Base-by-base conservation (phyloP, 768 basidiomycete genomes). In the Melanogaster broomeanus region DNA sequence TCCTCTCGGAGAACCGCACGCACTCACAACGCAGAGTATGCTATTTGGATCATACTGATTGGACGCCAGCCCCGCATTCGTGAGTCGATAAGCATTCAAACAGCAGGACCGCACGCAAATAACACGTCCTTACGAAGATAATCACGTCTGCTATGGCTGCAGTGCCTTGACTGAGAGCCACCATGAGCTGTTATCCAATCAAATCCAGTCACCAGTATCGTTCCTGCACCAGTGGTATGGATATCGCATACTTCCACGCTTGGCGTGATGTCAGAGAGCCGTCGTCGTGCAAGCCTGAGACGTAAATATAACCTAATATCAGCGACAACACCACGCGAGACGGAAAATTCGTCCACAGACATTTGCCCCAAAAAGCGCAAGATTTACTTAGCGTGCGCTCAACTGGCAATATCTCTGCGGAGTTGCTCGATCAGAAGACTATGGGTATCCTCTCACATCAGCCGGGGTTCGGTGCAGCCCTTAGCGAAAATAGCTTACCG, bases 401-500 rank as follows among this genome's bases (percentile, higher is more conserved):
- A 41, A 16, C 2, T 18, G 15, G 34, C 3, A 28, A 34, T 11
- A 30, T 31, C 22, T 33, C 25, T n/a, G 10, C 9, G 15, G 5
- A 60, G 67, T 55, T 9, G 69, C 67, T 53, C 33, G 63, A 48
- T 13, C 67, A 67, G 49, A 65, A 69, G 6, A 39, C 67, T 68
- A 38, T 47, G 4, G 16, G 15, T 24, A 6, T 37, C 38, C 33
- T 49, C 49, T 42, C 27, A 37, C 16, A 49, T 69, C 51, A 66
- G 53, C 7, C 38, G 31, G 48, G 19, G n/a, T 46, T 33, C n/a
- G n/a, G 6, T 6, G 27, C 21, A 9, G n/a, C 6, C n/a, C 18
- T 1, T 21, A 5, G 25, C 13, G 48, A 35, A 27, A 19, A n/a
- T 38, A 28, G 13, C 67, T 38, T 47, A 68, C 67, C 62, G 19